Evolutionary conservation across 2,329 filamentous ascomycete genomes (phyloP).

Genomic region (Diplodia corticola): DNA sequence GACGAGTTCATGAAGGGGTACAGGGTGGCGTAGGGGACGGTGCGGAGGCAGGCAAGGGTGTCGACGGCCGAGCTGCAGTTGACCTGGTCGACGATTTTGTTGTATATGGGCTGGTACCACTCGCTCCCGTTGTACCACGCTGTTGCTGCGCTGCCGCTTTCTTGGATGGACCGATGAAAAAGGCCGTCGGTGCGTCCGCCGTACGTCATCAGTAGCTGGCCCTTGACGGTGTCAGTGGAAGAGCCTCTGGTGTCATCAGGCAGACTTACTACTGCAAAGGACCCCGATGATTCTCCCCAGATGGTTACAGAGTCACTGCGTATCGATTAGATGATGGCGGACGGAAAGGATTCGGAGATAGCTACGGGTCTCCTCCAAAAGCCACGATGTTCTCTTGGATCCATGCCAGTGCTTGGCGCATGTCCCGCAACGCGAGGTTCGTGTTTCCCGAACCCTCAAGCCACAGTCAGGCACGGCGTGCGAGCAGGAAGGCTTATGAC

Average conservation of each 20-base stretch:
- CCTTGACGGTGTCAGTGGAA: conserved; percentile 24
- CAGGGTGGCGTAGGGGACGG: conserved; percentile 28
- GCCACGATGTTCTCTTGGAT: conserved; percentile 20
- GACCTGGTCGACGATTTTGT: conserved; percentile 32
- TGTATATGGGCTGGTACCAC: conserved; percentile 30
- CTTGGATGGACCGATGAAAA: conserved; percentile 41
- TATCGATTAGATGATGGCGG: not conserved
- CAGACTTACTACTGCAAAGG: conserved; percentile 18
- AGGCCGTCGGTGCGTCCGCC: conserved; percentile 38
- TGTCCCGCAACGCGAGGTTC: conserved; percentile 17
- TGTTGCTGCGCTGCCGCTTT: conserved; percentile 40
- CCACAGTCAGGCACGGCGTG: not conserved
- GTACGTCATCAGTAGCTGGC: conserved; percentile 39
- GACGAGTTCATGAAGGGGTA: conserved; percentile 21
- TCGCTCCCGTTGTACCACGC: conserved; percentile 42
- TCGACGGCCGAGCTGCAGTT: conserved; percentile 29
- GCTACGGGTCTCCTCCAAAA: conserved; percentile 13
- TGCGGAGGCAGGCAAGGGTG: conserved; percentile 13
- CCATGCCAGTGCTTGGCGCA: conserved; percentile 17
- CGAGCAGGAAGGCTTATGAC: not conserved
- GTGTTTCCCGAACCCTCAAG: conserved; percentile 7
- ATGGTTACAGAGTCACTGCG: conserved; percentile 12
- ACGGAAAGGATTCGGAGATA: not conserved
- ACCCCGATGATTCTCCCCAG: conserved; percentile 21
- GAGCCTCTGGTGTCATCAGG: not conserved